Evolutionary conservation across 2,329 filamentous ascomycete genomes (phyloP), one percentile per base, ranked within the genome.

Genomic region (Aspergillus transmontanensis): DNA sequence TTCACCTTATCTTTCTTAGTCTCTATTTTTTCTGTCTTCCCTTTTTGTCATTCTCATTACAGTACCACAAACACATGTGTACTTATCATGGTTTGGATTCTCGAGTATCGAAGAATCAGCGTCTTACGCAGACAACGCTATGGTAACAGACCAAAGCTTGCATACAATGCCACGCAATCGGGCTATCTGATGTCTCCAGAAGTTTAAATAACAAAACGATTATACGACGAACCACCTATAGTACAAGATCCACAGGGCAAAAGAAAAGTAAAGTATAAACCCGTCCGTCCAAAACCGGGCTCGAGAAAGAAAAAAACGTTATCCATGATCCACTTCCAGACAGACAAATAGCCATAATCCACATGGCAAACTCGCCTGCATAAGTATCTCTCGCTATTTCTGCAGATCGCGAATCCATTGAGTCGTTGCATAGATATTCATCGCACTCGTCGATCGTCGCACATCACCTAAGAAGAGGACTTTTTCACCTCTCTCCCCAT

Each of bases 371-470:
- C 28, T 39, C 39, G 21, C 30, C 36, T 30, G 34, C 46, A 26
- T 21, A 41, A 11, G 7, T 41, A 23, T 5, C 21, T 11, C 28
- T 56, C 30, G n/a, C 39, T 53, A 61, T 50, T 54, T 45, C 41
- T 61, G 53, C 39, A 53, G 50, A 58, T 28, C 45, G 41, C 30
- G 59, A 57, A 56, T 65, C 61, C 19, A 61, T 57, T 51, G 34
- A 62, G 63, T 61, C 63, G 60, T 69, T 61, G 63, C 61, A 65
- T 53, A 65, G 54, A 61, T 54, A 63, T 66, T 69, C 69, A 64
- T 73, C 62, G 60, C 65, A 64, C 68, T 70, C 67, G 54, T 71
- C 58, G 59, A 66, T 60, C 58, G 60, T 69, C 64, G 62, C 68
- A 69, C 66, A 67, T 67, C 60, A 57, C 66, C 21, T n/a, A 66